A percentile compares a stretch with the other conserved stretches of the same genome.
These are phyloP conservation scores for Calonectria hongkongensis DNA, from an alignment of 2,329 filamentous ascomycete species.

Conservation along the genomic window DNA sequence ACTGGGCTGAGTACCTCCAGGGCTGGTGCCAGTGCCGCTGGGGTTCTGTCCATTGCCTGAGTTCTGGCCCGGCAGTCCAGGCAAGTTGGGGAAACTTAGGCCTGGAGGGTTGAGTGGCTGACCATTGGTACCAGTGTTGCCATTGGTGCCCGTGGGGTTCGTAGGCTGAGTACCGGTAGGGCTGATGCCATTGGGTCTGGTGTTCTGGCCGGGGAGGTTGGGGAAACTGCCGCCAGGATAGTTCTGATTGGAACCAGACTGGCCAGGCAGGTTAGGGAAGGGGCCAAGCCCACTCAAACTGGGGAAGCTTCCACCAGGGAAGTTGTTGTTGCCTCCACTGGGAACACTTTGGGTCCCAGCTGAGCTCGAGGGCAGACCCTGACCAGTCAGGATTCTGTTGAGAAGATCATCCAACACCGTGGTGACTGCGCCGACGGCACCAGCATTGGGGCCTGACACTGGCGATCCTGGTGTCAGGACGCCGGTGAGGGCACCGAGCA, in stretches of 20 bases:
- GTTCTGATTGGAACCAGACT: background rate
- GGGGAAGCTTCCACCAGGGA: background rate
- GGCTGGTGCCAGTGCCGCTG: background rate
- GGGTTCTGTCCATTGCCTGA: background rate
- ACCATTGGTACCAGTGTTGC: too few species aligned
- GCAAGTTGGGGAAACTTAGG: slow-evolving; percentile 3
- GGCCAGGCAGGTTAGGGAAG: slow-evolving; percentile 7
- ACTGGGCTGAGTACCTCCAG: background rate
- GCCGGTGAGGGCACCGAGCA: slow-evolving; percentile 24
- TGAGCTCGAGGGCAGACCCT: slow-evolving; percentile 5
- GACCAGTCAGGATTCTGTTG: slow-evolving; percentile 9
- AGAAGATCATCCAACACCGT: slow-evolving; percentile 17
- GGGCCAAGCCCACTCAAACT: background rate
- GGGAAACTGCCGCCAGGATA: too few species aligned
- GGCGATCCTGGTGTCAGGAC: background rate
- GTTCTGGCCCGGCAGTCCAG: slow-evolving; percentile 1
- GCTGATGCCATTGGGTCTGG: too few species aligned
- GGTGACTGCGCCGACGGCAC: slow-evolving; percentile 1
- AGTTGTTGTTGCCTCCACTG: too few species aligned
- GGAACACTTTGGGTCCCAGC: background rate
- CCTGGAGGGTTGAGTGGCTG: background rate
- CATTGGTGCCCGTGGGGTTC: too few species aligned
- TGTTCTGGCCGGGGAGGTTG: too few species aligned
- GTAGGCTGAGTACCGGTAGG: too few species aligned
- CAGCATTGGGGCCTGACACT: background rate